Evolutionary conservation across 305 asterid genomes (phyloP).

Genomic region (Fraxinus floribunda): DNA sequence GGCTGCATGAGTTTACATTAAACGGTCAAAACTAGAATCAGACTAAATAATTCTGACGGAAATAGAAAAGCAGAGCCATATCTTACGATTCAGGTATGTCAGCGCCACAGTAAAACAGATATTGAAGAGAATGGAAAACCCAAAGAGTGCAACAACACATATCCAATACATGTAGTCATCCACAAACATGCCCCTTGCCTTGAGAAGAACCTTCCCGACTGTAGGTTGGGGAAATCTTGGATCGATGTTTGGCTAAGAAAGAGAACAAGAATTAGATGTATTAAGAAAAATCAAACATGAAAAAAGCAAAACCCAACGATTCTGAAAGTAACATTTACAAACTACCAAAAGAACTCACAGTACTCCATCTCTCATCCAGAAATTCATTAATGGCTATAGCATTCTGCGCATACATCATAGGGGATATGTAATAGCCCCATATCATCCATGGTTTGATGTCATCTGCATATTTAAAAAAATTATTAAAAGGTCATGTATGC

Average conservation of each 20-base stretch:
- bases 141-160: conserved; percentile 71
- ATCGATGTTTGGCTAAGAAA: conserved; percentile 59
- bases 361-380: conserved; percentile 78
- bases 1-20: conserved; percentile 44
- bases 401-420: conserved; percentile 88
- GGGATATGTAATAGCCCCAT: conserved; percentile 82
- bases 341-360: conserved; percentile 49
- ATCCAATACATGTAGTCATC: conserved; percentile 82
- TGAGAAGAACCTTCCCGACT: conserved; percentile 84
- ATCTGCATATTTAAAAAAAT: conserved; percentile 39
- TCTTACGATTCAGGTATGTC: conserved; percentile 72
- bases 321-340: neutral
- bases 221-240: conserved; percentile 54
- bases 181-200: conserved; percentile 73
- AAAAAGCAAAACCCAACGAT: neutral
- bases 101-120: conserved; percentile 60
- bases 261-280: conserved; percentile 6
- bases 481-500: neutral
- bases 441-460: conserved; percentile 81
- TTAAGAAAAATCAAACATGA: conserved; percentile 13
- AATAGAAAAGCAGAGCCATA: conserved; percentile 5
- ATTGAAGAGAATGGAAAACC: conserved; percentile 77
- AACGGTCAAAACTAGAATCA: conserved; percentile 28
- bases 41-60: conserved; percentile 11
- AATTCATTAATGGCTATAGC: conserved; percentile 88